Conservation (phyloP, 2,329 filamentous ascomycete species). For the Phyllosticta paracitricarpa region DNA sequence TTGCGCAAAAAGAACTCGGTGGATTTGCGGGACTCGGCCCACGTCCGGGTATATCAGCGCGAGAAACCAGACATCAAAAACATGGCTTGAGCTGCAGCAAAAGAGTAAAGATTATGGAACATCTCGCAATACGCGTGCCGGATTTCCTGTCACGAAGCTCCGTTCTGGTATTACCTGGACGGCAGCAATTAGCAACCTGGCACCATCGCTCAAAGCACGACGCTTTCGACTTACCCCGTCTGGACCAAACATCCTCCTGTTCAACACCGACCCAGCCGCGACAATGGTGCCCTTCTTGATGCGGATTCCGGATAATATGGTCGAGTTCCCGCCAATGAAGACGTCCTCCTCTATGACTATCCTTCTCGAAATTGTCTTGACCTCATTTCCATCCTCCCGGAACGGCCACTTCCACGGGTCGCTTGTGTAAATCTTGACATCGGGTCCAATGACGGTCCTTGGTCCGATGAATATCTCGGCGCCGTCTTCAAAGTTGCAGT, state of each 20-base stretch:
- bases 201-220: background rate
- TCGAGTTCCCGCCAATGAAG: conserved; percentile 53
- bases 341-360: conserved; percentile 69
- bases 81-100: background rate
- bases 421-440: conserved; percentile 79
- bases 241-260: background rate
- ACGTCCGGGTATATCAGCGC: background rate
- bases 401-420: conserved; percentile 57
- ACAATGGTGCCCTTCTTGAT: conserved; percentile 46
- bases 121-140: conserved; percentile 25
- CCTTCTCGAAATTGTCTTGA: conserved; percentile 57
- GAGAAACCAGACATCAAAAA: background rate
- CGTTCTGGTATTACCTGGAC: background rate
- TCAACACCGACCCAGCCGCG: conserved; percentile 44
- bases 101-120: background rate
- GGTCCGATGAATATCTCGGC: conserved; percentile 73
- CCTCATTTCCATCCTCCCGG: conserved; percentile 62
- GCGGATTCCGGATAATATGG: conserved; percentile 47
- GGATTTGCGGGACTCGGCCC: background rate
- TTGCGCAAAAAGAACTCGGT: background rate
- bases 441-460: conserved; percentile 60
- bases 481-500: conserved; percentile 82
- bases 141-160: conserved; percentile 33
- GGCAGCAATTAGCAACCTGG: background rate
- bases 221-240: background rate